phyloP scores from a whole-genome alignment of 1,139 yeast species.

The Zygoascus meyerae region DNA sequence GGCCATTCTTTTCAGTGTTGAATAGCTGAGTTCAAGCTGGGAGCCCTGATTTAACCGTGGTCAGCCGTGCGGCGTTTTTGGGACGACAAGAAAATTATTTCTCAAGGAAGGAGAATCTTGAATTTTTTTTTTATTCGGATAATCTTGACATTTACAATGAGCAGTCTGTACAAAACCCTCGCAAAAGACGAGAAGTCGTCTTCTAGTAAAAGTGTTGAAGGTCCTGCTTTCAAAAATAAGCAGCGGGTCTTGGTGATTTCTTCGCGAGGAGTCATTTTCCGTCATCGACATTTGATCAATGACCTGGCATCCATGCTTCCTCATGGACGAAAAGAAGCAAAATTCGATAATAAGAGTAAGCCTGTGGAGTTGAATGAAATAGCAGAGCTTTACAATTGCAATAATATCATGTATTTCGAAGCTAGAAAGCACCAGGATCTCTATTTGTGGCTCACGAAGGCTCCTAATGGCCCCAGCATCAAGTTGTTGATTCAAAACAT shows the following conservation, averaged over 20 bases:
- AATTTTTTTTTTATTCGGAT: not conserved
- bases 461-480: slow-evolving; percentile 96
- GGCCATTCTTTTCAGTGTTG: no score
- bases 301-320: slow-evolving; percentile 80
- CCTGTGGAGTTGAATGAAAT: slow-evolving; percentile 86
- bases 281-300: slow-evolving; percentile 90
- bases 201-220: slow-evolving; percentile 33
- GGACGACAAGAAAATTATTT: no score
- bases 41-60: no score
- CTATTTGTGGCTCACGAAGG: slow-evolving; percentile 90
- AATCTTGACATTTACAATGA: slow-evolving; percentile 38
- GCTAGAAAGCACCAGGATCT: slow-evolving; percentile 95
- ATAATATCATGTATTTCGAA: slow-evolving; percentile 89
- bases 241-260: slow-evolving; percentile 70
- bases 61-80: no score
- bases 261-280: slow-evolving; percentile 84
- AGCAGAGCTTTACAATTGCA: slow-evolving; percentile 96
- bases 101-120: not conserved
- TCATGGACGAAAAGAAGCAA: slow-evolving; percentile 94
- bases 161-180: slow-evolving; percentile 64
- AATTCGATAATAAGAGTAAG: slow-evolving; percentile 88
- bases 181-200: slow-evolving; percentile 36
- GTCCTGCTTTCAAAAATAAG: slow-evolving; percentile 29
- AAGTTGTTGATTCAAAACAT: slow-evolving; percentile 91
- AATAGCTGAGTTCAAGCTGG: not conserved